Base-by-base conservation (phyloP, 1,139 yeast genomes). In the Nakaseomyces uthaithaninus region DNA sequence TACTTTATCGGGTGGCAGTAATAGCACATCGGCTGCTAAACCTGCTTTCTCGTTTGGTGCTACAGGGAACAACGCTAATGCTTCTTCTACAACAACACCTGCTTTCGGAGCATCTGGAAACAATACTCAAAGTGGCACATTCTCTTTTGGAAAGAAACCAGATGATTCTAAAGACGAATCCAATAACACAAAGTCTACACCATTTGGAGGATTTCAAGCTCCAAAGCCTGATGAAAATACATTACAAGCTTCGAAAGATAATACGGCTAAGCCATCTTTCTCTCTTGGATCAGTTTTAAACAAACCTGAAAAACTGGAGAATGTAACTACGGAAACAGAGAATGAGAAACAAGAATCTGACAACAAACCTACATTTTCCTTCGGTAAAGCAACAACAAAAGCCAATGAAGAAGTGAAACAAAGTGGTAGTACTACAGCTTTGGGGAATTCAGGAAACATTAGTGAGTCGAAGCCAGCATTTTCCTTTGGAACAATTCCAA, bases 401-500 rank as follows among this genome's bases (percentile, higher is more conserved):
- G 12, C 15, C 3, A 36, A 35, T 2, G n/a, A n/a, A n/a, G n/a
- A n/a, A n/a, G n/a, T n/a, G n/a, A n/a, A n/a, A n/a, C n/a, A n/a
- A n/a, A n/a, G n/a, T n/a, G n/a, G n/a, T n/a, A n/a, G n/a, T n/a
- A n/a, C n/a, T n/a, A n/a, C n/a, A n/a, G n/a, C n/a, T n/a, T n/a
- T n/a, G n/a, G n/a, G n/a, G n/a, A n/a, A n/a, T n/a, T n/a, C n/a
- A n/a, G n/a, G n/a, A n/a, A n/a, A n/a, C n/a, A n/a, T n/a, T n/a
- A n/a, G n/a, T n/a, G 33, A 51, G n/a, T 50, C 56, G 2, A 47
- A 45, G 17, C 39, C 50, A 33, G 55, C 58, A 10, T 57, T 59
- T 40, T 53, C 59, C 7, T 64, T 62, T 43, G 67, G 68, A 47
- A n/a, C 26, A 41, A 39, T 10, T 43, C 52, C 23, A 59, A 51